Conservation (phyloP, 1,284 basidiomycete species). For the Pseudozyma sp. region DNA sequence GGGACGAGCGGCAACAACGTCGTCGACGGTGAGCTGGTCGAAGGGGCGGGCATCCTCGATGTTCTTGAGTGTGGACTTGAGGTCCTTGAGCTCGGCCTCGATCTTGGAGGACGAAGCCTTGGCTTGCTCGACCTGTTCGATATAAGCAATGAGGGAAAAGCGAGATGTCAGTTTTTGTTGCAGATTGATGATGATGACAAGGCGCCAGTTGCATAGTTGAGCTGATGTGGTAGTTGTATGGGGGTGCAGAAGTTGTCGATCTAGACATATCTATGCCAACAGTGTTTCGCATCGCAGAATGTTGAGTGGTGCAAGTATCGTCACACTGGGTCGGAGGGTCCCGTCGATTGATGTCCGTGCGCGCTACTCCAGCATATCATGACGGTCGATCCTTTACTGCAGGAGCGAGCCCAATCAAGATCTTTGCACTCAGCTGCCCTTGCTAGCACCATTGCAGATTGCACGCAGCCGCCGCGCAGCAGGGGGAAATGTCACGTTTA, state of each 20-base stretch:
- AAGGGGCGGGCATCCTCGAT: conserved; percentile 97
- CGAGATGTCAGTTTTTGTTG: conserved; percentile 17
- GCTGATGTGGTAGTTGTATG: not conserved
- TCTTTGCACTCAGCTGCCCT: no score
- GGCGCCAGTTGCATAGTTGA: not conserved
- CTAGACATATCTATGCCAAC: not conserved
- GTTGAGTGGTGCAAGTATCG: not conserved
- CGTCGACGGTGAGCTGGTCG: conserved; percentile 93
- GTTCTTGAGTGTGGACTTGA: conserved; percentile 94
- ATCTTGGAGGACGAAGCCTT: conserved; percentile 92
- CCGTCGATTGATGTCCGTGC: not conserved
- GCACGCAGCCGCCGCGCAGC: no score
- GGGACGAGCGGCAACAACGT: conserved; percentile 91
- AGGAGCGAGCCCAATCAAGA: no score
- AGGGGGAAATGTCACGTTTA: no score
- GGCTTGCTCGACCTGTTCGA: conserved; percentile 83
- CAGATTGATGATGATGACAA: not conserved
- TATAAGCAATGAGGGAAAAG: not conserved
- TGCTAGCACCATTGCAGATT: no score
- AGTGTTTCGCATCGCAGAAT: not conserved
- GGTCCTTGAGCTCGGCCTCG: conserved; percentile 88
- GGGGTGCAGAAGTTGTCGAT: not conserved
- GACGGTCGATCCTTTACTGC: no score
- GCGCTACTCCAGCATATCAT: not conserved
- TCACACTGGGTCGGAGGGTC: not conserved